phyloP scores from a whole-genome alignment of 441 rosid species.

The Populus hybrid region DNA sequence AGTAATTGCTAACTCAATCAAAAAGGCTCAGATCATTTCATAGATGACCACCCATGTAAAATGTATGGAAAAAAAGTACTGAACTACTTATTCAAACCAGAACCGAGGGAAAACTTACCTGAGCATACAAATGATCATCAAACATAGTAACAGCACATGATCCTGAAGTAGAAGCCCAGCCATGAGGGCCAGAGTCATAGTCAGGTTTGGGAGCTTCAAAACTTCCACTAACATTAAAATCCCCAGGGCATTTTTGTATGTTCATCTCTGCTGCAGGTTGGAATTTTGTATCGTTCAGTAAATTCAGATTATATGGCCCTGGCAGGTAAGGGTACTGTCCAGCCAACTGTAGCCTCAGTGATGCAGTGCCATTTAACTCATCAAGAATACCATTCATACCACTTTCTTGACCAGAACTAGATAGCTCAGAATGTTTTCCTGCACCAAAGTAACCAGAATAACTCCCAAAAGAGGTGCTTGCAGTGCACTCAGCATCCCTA shows the following conservation, averaged over 20 bases:
- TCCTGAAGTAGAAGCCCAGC: slow-evolving; percentile 62
- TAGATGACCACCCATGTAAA: not conserved
- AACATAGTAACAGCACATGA: slow-evolving; percentile 57
- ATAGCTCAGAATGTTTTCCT: slow-evolving; percentile 55
- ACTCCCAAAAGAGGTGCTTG: slow-evolving; percentile 74
- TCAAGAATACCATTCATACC: slow-evolving; percentile 54
- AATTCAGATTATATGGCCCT: slow-evolving; percentile 37
- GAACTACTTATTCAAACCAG: not conserved
- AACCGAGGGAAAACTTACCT: slow-evolving; percentile 33
- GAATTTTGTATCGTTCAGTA: slow-evolving; percentile 46
- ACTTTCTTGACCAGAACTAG: slow-evolving; percentile 65
- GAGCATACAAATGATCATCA: slow-evolving; percentile 53
- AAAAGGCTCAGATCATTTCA: not conserved
- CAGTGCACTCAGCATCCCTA: slow-evolving; percentile 80
- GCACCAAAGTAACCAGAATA: slow-evolving; percentile 68
- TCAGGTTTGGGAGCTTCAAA: slow-evolving; percentile 54
- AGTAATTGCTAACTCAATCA: not conserved
- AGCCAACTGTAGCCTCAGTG: slow-evolving; percentile 46
- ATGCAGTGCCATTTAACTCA: slow-evolving; percentile 44
- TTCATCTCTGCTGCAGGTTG: slow-evolving; percentile 50
- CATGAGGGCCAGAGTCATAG: slow-evolving; percentile 37
- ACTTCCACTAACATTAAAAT: slow-evolving; percentile 56
- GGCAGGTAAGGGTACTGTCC: slow-evolving; percentile 44
- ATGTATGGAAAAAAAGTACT: not conserved
- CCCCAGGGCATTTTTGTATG: slow-evolving; percentile 44